These are phyloP conservation scores for Sporothrix pallida DNA, from an alignment of 2,329 filamentous ascomycete genomes.

Conservation along the genomic window DNA sequence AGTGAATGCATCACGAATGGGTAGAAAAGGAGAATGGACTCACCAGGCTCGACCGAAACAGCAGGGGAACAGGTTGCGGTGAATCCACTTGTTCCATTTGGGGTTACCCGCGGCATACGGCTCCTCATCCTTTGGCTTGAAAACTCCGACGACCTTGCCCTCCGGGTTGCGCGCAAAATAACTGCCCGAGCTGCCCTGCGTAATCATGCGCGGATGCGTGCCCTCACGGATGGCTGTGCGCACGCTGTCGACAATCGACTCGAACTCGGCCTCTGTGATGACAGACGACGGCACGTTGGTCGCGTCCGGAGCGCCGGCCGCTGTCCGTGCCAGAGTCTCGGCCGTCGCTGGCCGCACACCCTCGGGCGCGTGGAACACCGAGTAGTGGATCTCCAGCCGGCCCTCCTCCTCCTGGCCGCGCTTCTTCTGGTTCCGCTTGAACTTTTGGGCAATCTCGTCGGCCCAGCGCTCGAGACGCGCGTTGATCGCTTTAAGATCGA, in stretches of 20 bases:
- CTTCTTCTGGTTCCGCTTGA: slow-evolving; percentile 80
- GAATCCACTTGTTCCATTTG: slow-evolving; percentile 99
- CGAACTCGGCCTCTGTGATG: slow-evolving; percentile 70
- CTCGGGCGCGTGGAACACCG: slow-evolving; percentile 92
- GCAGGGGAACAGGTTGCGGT: slow-evolving; percentile 95
- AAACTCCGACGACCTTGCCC: slow-evolving; percentile 95
- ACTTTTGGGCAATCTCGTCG: slow-evolving; percentile 95
- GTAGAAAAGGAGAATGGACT: slow-evolving; percentile 38
- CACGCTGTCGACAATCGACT: slow-evolving; percentile 89
- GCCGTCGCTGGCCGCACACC: slow-evolving; percentile 80
- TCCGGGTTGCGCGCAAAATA: slow-evolving; percentile 94
- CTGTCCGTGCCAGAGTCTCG: slow-evolving; percentile 67
- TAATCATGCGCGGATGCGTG: slow-evolving; percentile 92
- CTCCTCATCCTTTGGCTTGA: slow-evolving; percentile 99
- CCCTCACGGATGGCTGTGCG: slow-evolving; percentile 85
- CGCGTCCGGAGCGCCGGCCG: slow-evolving; percentile 40
- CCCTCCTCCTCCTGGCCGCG: slow-evolving; percentile 74
- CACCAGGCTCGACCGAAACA: slow-evolving; percentile 92
- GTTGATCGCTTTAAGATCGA: slow-evolving; percentile 98
- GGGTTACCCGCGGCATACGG: slow-evolving; percentile 96
- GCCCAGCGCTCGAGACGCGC: slow-evolving; percentile 94
- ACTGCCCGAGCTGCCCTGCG: slow-evolving; percentile 95
- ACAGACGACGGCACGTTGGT: slow-evolving; percentile 55
- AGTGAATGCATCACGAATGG: neutral
- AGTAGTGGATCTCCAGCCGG: slow-evolving; percentile 92